Evolutionary conservation across 495 filamentous ascomycete genomes (phyloP).

Genomic region (Beverwykella pulmonaria): DNA sequence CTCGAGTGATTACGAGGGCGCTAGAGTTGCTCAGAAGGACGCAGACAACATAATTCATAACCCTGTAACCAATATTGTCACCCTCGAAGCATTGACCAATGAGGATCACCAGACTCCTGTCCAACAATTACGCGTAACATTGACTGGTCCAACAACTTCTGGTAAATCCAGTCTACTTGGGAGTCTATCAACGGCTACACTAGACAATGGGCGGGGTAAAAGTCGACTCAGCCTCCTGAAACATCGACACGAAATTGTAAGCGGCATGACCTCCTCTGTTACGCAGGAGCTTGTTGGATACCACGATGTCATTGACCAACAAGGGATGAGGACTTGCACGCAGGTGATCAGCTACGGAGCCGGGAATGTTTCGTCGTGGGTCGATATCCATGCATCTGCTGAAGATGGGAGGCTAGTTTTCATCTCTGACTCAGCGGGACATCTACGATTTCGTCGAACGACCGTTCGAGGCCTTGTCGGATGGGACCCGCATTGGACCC

Average conservation of each 20-base stretch:
- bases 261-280: constrained; percentile 89
- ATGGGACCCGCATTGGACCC: constrained; percentile 93
- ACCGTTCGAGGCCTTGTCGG: constrained; percentile 85
- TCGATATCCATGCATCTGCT: constrained; percentile 83
- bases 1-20: neutral
- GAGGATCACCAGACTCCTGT: constrained; percentile 41
- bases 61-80: neutral
- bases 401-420: constrained; percentile 74
- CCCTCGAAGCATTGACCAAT: neutral
- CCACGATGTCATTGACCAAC: constrained; percentile 38
- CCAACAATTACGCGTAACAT: constrained; percentile 84
- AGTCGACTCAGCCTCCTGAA: constrained; percentile 84
- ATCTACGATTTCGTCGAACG: constrained; percentile 83
- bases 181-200: constrained; percentile 78
- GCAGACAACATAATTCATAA: neutral
- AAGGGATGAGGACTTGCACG: constrained; percentile 42
- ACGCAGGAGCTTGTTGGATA: constrained; percentile 93
- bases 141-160: constrained; percentile 87
- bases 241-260: constrained; percentile 90
- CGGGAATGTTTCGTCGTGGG: constrained; percentile 87
- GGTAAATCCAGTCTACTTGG: constrained; percentile 93
- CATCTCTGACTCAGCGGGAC: constrained; percentile 86
- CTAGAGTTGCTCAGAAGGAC: constrained; percentile 8
- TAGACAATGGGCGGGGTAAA: constrained; percentile 91
- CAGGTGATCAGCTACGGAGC: constrained; percentile 83